Percentiles rank a stretch among this genome's conserved stretches.
Evolutionary conservation across 352 stramenopile genomes (phyloP).

Genomic region (Phytophthora palmivora): DNA sequence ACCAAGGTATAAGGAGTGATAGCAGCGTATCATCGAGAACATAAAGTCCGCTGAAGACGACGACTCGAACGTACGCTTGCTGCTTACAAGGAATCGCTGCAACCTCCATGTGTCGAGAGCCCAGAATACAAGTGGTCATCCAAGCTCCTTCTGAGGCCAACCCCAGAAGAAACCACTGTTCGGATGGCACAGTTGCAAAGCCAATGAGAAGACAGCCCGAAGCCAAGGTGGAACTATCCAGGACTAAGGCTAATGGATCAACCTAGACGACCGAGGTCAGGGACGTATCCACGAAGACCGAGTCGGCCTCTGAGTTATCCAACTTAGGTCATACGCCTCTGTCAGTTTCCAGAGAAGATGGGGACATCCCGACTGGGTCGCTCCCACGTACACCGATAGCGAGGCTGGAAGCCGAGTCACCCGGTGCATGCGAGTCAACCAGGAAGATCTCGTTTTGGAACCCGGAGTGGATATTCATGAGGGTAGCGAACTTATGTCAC

Average conservation of each 20-base stretch:
- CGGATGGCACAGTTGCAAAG: neutral
- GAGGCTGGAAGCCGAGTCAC: neutral
- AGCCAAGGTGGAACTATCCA: neutral
- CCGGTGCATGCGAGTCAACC: neutral
- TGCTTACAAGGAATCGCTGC: too few relatives aligned
- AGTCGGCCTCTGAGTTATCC: neutral
- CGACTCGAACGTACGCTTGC: too few relatives aligned
- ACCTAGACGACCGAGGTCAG: neutral
- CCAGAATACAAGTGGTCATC: neutral
- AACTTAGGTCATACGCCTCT: too few relatives aligned
- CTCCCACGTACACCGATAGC: neutral
- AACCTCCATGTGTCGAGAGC: neutral
- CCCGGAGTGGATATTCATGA: conserved; percentile 10
- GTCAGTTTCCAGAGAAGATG: too few relatives aligned
- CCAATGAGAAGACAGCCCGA: neutral
- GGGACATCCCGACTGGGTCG: too few relatives aligned
- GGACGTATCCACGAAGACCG: neutral
- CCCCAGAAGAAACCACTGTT: neutral
- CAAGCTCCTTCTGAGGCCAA: neutral
- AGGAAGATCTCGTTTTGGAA: neutral
- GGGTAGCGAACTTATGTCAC: neutral
- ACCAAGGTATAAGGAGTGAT: neutral
- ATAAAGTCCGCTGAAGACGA: neutral
- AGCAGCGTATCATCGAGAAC: neutral
- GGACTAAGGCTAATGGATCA: too few relatives aligned